These are phyloP conservation scores for Candida boidinii DNA, from an alignment of 805 yeast species.

Conservation along the genomic window DNA sequence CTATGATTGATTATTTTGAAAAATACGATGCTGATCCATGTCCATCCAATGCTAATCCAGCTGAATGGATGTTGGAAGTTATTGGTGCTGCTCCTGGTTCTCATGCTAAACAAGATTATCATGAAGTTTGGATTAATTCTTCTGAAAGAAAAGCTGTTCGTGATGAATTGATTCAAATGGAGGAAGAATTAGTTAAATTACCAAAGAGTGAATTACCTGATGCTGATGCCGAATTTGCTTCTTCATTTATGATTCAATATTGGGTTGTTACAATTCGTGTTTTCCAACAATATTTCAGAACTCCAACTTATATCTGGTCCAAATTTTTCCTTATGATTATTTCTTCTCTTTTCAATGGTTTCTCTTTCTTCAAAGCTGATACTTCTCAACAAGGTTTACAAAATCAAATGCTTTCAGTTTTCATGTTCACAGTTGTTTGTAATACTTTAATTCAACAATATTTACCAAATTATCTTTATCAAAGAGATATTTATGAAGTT, in stretches of 20 bases:
- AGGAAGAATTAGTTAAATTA: conserved; percentile 38
- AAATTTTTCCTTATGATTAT: conserved; percentile 43
- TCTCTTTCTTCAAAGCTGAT: conserved; percentile 59
- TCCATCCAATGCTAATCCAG: conserved; percentile 68
- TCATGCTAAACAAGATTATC: conserved; percentile 62
- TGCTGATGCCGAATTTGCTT: conserved; percentile 32
- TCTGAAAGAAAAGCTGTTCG: conserved; percentile 50
- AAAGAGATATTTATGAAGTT: conserved; percentile 61
- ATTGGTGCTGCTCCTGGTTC: conserved; percentile 82
- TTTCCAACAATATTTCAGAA: conserved; percentile 56
- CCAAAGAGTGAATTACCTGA: conserved; percentile 25
- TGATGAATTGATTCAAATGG: conserved; percentile 57
- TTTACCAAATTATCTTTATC: conserved; percentile 51
- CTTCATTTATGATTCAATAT: conserved; percentile 32
- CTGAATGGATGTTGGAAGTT: conserved; percentile 88
- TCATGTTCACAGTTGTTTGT: conserved; percentile 55
- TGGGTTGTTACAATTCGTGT: conserved; percentile 41
- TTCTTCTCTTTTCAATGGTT: conserved; percentile 56
- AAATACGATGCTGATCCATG: conserved; percentile 55
- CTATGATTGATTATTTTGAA: conserved; percentile 61
- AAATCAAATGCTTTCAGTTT: conserved; percentile 72
- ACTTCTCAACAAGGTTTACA: conserved; percentile 62
- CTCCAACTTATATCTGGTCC: conserved; percentile 51
- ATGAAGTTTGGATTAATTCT: conserved; percentile 72
- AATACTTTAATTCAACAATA: conserved; percentile 53